Conservation (phyloP, 805 yeast species). For the Clavispora asparagi region DNA sequence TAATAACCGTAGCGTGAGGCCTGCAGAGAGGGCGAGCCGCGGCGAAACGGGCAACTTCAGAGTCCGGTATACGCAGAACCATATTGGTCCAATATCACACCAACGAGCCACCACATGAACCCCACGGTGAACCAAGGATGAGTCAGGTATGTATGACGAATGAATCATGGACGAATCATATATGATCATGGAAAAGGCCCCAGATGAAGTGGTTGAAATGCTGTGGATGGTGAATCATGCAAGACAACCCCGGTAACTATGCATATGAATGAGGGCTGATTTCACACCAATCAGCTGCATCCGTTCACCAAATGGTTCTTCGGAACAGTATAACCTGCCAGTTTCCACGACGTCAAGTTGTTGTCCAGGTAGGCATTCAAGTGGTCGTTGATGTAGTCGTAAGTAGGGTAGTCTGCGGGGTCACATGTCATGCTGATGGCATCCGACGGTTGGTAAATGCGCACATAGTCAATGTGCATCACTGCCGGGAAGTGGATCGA, state of each 20-base stretch:
- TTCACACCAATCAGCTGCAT: conserved; percentile 1
- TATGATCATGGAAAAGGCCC: too few relatives aligned
- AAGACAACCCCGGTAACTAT: too few relatives aligned
- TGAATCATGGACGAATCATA: too few relatives aligned
- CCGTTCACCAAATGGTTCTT: conserved; percentile 22
- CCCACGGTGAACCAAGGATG: too few relatives aligned
- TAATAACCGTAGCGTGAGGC: background rate
- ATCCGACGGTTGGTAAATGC: conserved; percentile 83
- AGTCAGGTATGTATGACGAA: too few relatives aligned
- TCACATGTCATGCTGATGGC: conserved; percentile 69
- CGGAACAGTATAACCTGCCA: conserved; percentile 59
- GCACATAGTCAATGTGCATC: conserved; percentile 76
- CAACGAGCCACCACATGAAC: too few relatives aligned
- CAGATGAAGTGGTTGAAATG: too few relatives aligned
- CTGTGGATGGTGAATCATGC: too few relatives aligned
- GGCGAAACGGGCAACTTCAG: background rate
- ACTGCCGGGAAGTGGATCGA: conserved; percentile 70
- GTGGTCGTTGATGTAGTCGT: conserved; percentile 73
- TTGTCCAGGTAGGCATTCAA: conserved; percentile 59
- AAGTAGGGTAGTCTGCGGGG: conserved; percentile 80
- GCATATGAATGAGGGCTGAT: too few relatives aligned
- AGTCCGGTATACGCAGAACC: background rate
- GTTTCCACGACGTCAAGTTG: conserved; percentile 70
- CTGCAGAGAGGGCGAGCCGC: background rate
- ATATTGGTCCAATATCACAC: too few relatives aligned